Percentiles rank a stretch among this genome's conserved stretches.
phyloP scores from a whole-genome alignment of 176 grass and related monocot species.

The Raddia distichophylla region DNA sequence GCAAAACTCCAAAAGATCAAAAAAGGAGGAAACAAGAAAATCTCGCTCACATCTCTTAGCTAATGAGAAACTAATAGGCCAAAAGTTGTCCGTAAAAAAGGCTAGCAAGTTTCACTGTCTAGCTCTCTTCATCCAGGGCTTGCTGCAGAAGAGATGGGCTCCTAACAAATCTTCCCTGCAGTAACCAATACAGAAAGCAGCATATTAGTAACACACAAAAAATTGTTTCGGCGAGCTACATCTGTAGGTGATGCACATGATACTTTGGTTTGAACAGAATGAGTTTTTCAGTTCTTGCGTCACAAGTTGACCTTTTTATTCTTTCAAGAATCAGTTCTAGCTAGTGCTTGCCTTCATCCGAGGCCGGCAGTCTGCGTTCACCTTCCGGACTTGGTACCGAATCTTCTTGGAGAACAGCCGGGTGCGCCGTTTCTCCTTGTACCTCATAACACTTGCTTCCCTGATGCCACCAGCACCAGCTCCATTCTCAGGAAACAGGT shows the following conservation, averaged over 20 bases:
- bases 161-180: slow-evolving; percentile 97
- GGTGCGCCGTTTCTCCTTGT: slow-evolving; percentile 95
- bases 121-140: slow-evolving; percentile 80
- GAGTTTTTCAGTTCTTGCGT: slow-evolving; percentile 43
- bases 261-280: slow-evolving; percentile 26
- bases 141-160: slow-evolving; percentile 91
- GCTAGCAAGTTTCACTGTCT: slow-evolving; percentile 56
- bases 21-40: slow-evolving; percentile 13
- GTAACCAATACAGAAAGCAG: slow-evolving; percentile 16
- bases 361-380: slow-evolving; percentile 89
- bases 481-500: slow-evolving; percentile 70
- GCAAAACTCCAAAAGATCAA: slow-evolving; percentile 49
- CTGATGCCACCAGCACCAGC: slow-evolving; percentile 54
- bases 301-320: slow-evolving; percentile 55
- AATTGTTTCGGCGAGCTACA: not conserved
- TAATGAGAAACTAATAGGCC: slow-evolving; percentile 40
- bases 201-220: slow-evolving; percentile 23
- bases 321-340: slow-evolving; percentile 63
- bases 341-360: slow-evolving; percentile 99
- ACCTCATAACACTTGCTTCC: slow-evolving; percentile 96
- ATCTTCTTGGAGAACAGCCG: slow-evolving; percentile 97
- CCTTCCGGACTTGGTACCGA: slow-evolving; percentile 94
- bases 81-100: slow-evolving; percentile 43
- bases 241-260: slow-evolving; percentile 1
- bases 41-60: slow-evolving; percentile 50